Evolutionary conservation across 169 alveolate species (phyloP), one percentile per base, ranked within the genome.

Genomic region (Amoebophrya sp.): DNA sequence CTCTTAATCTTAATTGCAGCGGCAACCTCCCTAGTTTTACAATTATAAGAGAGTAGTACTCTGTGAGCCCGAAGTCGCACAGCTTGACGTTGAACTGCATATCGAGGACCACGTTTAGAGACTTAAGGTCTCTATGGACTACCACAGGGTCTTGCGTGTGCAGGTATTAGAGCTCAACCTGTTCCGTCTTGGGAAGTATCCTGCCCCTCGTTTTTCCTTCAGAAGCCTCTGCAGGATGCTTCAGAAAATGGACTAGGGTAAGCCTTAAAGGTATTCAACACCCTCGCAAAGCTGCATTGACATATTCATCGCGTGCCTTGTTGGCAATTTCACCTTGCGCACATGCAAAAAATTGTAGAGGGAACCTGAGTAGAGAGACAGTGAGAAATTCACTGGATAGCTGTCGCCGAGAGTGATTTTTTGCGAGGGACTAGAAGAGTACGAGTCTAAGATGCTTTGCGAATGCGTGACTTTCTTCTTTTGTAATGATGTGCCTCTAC

Each of bases 51-150:
- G 65, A 18, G 18, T 47, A 47, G 65, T 41, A 54, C 91, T 89
- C 91, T 6, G 91, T 89, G 39, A 89, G 33, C 77, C 91, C 91
- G 36, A 89, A 89, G 91, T 89, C 91, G 65, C 91, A 89, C 77
- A 89, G 91, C 91, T 89, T 89, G 0, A 54, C n/a, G 36, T 89
- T 89, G 77, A 89, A 40, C 36, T 41, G 39, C 39, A 41, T 54
- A 26, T 89, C 91, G 40, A 89, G 77, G 36, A 89, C 91, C n/a
- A 89, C 91, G 41, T 89, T 89, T 76, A 89, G 40, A 38, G 55
- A 40, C 91, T 89, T 89, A 29, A 89, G 91, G 76, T 89, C 91
- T n/a, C 91, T 1, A 39, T 89, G 91, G 18, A 89, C 91, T 3
- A 89, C 41, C 0, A 89, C 91, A 23, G 91, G 91, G 41, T 89